Conservation (phyloP, 2,329 filamentous ascomycete species). For the Lasiodiplodia gonubiensis region DNA sequence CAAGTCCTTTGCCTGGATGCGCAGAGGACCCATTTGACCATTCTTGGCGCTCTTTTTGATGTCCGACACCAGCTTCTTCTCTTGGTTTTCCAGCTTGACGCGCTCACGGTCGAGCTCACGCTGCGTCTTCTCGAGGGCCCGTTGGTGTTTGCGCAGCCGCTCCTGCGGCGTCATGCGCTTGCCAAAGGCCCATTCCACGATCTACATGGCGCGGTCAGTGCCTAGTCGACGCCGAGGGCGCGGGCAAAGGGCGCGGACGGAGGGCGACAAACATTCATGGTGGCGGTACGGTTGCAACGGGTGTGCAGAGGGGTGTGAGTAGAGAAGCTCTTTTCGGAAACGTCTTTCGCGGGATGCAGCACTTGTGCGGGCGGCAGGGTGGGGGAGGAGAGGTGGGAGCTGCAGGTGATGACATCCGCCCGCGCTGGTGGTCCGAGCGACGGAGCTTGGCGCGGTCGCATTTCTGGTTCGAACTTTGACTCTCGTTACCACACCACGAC, state of each 20-base stretch:
- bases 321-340: constrained; percentile 2
- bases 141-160: constrained; percentile 90
- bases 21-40: constrained; percentile 96
- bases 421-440: constrained; percentile 2
- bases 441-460: constrained; percentile 14
- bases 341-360: constrained; percentile 23
- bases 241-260: not conserved
- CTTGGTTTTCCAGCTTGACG: constrained; percentile 95
- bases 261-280: constrained; percentile 63
- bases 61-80: constrained; percentile 93
- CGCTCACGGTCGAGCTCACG: constrained; percentile 94
- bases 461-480: constrained; percentile 11
- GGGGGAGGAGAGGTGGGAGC: constrained; percentile 26
- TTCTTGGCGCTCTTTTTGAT: constrained; percentile 99
- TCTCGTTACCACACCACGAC: not conserved
- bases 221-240: constrained; percentile 7
- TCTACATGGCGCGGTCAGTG: constrained; percentile 59
- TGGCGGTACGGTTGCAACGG: constrained; percentile 32
- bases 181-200: constrained; percentile 98
- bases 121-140: constrained; percentile 95
- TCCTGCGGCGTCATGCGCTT: constrained; percentile 98
- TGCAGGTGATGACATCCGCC: constrained; percentile 14
- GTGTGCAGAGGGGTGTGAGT: not conserved
- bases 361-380: constrained; percentile 22
- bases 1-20: constrained; percentile 97